Evolutionary conservation across 2,329 filamentous ascomycete species (phyloP).

Genomic region (Colletotrichum siamense): DNA sequence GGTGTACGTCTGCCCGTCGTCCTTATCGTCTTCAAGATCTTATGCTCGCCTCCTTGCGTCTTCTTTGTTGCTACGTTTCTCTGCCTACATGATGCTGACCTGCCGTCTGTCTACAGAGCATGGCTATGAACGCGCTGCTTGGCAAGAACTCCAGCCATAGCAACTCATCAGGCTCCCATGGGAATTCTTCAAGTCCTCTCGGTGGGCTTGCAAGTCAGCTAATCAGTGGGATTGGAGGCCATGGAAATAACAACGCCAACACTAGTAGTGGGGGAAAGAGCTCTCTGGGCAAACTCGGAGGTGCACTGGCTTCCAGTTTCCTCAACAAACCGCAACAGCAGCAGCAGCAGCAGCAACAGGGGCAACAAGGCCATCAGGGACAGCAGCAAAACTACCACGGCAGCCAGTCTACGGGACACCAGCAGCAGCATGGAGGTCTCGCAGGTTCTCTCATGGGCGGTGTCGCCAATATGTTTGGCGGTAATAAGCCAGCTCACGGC

Average conservation of each 20-base stretch:
- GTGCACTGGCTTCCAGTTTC: slow-evolving; percentile 61
- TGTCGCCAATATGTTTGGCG: slow-evolving; percentile 57
- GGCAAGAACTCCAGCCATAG: slow-evolving; percentile 48
- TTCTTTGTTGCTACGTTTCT: neutral
- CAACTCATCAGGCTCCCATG: slow-evolving; percentile 29
- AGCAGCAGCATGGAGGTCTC: slow-evolving; percentile 47
- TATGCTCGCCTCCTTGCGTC: neutral
- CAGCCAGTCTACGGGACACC: slow-evolving; percentile 40
- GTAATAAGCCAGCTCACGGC: slow-evolving; percentile 47
- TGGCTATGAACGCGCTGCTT: slow-evolving; percentile 66
- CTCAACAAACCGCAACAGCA: slow-evolving; percentile 45
- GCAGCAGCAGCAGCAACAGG: slow-evolving; percentile 47
- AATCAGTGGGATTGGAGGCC: slow-evolving; percentile 40
- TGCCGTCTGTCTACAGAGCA: slow-evolving; percentile 45
- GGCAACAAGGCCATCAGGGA: slow-evolving; percentile 32
- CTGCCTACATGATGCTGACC: neutral
- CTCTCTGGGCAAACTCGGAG: slow-evolving; percentile 59
- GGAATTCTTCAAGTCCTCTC: slow-evolving; percentile 44
- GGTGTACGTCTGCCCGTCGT: slow-evolving; percentile 57
- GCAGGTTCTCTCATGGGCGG: slow-evolving; percentile 61
- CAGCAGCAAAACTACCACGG: slow-evolving; percentile 53
- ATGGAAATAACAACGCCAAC: slow-evolving; percentile 29
- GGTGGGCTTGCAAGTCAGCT: slow-evolving; percentile 55
- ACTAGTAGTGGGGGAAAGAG: slow-evolving; percentile 39
- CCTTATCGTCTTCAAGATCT: slow-evolving; percentile 13